Evolutionary conservation across 768 basidiomycete genomes (phyloP).

Genomic region (Psilocybe azurescens): DNA sequence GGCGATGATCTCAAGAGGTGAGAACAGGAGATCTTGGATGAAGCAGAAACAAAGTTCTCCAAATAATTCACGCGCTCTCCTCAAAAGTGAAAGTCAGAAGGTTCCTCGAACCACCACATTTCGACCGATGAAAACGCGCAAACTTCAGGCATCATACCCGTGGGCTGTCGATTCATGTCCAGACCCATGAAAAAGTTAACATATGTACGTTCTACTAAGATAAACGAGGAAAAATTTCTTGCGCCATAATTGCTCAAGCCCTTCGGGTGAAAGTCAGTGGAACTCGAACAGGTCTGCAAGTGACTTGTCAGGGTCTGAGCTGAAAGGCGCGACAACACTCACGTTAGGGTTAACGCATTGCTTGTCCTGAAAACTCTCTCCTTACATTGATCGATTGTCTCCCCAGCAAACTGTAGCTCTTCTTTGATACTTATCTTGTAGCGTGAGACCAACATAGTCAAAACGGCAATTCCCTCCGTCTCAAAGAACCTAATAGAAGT

Average conservation of each 20-base stretch:
- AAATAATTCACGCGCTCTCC: too few species aligned
- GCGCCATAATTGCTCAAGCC: neutral
- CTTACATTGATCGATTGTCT: constrained; percentile 50
- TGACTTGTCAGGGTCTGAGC: neutral
- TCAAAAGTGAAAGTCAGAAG: too few species aligned
- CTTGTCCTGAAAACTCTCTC: constrained; percentile 41
- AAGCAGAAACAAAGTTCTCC: too few species aligned
- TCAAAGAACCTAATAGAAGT: constrained; percentile 46
- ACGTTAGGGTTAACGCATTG: constrained; percentile 49
- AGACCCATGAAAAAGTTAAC: neutral
- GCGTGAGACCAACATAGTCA: constrained; percentile 49
- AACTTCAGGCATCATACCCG: too few species aligned
- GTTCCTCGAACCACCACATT: too few species aligned
- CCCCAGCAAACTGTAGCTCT: constrained; percentile 50
- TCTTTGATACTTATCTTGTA: constrained; percentile 55
- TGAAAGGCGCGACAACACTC: constrained; percentile 22
- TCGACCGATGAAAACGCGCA: too few species aligned
- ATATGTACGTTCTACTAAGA: neutral
- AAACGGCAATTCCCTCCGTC: constrained; percentile 52
- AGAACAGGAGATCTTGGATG: too few species aligned
- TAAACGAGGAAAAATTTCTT: neutral
- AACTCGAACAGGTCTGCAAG: constrained; percentile 25
- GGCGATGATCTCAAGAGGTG: too few species aligned
- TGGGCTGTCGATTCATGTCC: too few species aligned
- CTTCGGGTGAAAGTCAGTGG: constrained; percentile 28